Percentiles rank a stretch among this genome's conserved stretches.
These are phyloP conservation scores for Fraxinus pennsylvanica DNA, from an alignment of 257 asterid genomes.

Conservation along the genomic window DNA sequence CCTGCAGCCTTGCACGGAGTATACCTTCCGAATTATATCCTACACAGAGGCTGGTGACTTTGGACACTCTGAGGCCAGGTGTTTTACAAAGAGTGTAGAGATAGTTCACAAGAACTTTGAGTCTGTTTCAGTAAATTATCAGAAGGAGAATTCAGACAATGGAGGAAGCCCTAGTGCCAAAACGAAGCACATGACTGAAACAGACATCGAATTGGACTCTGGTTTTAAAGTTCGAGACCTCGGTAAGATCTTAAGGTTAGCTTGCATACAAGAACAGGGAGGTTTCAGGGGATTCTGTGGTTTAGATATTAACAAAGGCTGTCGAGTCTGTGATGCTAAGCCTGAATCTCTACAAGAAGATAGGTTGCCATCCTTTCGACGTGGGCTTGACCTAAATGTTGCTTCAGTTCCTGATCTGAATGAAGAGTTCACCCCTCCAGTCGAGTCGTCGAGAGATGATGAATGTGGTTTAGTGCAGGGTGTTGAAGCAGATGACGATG, in stretches of 20 bases:
- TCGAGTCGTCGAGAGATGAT: conserved; percentile 73
- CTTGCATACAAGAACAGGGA: conserved; percentile 68
- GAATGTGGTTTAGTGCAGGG: conserved; percentile 53
- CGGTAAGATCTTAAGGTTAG: conserved; percentile 64
- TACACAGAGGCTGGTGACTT: conserved; percentile 61
- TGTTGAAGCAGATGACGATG: conserved; percentile 62
- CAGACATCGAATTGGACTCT: conserved; percentile 64
- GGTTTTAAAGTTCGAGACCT: conserved; percentile 89
- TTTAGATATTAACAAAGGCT: conserved; percentile 42
- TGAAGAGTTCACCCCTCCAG: conserved; percentile 72
- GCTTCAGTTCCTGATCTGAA: conserved; percentile 83
- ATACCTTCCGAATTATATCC: conserved; percentile 72
- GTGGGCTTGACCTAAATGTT: conserved; percentile 75
- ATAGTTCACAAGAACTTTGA: conserved; percentile 48
- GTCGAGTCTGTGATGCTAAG: conserved; percentile 30
- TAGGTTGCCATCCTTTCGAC: conserved; percentile 48
- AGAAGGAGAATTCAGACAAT: conserved; percentile 47
- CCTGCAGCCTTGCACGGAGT: conserved; percentile 80
- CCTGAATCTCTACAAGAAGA: conserved; percentile 49
- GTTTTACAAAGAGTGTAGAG: conserved; percentile 76
- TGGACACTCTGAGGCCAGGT: conserved; percentile 82
- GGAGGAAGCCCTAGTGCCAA: conserved; percentile 62
- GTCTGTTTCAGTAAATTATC: conserved; percentile 34
- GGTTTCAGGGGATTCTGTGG: conserved; percentile 52
- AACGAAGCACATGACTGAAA: conserved; percentile 33